Evolutionary conservation across 805 yeast species (phyloP), one percentile per base, ranked within the genome.

Genomic region (Yamadazyma endophytica): DNA sequence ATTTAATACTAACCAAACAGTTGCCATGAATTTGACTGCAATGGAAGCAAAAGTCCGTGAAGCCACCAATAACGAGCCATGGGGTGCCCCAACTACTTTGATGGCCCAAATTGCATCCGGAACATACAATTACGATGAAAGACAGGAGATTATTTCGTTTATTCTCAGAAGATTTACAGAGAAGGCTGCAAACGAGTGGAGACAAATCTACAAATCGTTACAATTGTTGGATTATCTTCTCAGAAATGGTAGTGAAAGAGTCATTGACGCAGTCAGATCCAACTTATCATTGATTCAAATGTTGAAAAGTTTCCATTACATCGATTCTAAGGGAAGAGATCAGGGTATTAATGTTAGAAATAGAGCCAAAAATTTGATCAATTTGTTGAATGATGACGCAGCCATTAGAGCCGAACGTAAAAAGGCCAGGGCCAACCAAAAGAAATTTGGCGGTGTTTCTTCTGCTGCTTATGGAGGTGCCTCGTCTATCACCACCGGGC

Each of bases 31-130:
- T 61, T 80, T 86, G 57, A 85, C 96, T n/a, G 97, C 88, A 39
- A 87, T 86, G 82, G 98, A 92, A 62, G 81, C 95, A 26, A 88
- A 85, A 57, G 97, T 89, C 11, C 76, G 97, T 40, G 98, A 90
- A 61, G 97, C 97, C 29, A 92, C 98, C 30, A 92, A 92, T 58
- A 92, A 92, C 56, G 98, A 92, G 60, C 98, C 98, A 1, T 92
- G 98, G 98, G 98, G 98, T 6, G 90, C 96, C 2, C 77, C 94
- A 3, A 74, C 90, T 2, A 75, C 95, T 2, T 64, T 85, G 52
- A 92, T 92, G 98, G 85, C 86, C 40, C 92, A 89, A 53, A 92
- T 92, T 45, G 92, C 97, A 3, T 83, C 88, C 21, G 97, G 95
- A 2, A 92, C 98, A 3, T 86, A 85, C 62, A 87, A 85, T 63